Conservation (phyloP, 768 basidiomycete genomes). For the Kwoniella sp. region DNA sequence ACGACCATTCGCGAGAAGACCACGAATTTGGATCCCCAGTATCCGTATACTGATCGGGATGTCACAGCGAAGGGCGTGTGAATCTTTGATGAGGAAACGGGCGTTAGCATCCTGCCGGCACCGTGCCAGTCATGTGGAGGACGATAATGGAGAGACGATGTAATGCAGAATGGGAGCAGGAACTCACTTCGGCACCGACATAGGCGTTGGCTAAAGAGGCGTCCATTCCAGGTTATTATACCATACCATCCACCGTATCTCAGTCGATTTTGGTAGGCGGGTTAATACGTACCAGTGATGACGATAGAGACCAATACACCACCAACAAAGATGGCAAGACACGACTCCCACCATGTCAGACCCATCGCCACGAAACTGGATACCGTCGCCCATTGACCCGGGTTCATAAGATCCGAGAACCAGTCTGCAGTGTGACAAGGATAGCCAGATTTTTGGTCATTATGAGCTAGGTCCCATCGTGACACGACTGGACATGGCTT, state of each 20-base stretch:
- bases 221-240: not conserved
- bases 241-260: not conserved
- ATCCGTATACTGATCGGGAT: constrained; percentile 41
- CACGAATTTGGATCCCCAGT: constrained; percentile 43
- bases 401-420: constrained; percentile 39
- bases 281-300: constrained; percentile 29
- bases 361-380: constrained; percentile 36
- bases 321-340: constrained; percentile 79
- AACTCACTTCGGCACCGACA: constrained; percentile 39
- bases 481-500: not conserved
- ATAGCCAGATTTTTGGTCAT: not conserved
- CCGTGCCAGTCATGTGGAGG: too few species aligned
- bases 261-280: not conserved
- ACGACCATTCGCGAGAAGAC: constrained; percentile 48
- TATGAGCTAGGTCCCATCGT: not conserved
- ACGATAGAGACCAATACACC: constrained; percentile 71
- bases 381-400: constrained; percentile 41
- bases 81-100: not conserved
- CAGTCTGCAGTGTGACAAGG: constrained; percentile 28
- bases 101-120: too few species aligned
- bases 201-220: constrained; percentile 33
- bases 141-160: not conserved
- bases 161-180: not conserved
- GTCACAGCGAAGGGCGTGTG: constrained; percentile 48
- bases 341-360: constrained; percentile 69